Conservation (phyloP, 805 yeast genomes). For the Torulaspora indica region DNA sequence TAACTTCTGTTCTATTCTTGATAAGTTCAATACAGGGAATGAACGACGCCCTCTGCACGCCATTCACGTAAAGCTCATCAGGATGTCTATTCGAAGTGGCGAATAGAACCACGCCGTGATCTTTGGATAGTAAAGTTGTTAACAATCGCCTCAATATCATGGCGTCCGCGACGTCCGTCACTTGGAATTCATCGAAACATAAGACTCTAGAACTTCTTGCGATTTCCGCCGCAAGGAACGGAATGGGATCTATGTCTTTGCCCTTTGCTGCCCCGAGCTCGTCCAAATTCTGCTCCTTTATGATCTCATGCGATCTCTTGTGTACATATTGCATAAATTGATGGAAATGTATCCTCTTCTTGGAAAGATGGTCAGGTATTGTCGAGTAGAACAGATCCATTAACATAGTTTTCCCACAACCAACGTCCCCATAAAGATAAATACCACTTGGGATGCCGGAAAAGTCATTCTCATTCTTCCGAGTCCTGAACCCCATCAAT, state of each 20-base stretch:
- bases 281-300: slow-evolving; percentile 49
- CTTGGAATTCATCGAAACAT: slow-evolving; percentile 97
- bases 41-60: slow-evolving; percentile 87
- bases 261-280: slow-evolving; percentile 33
- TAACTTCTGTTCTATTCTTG: slow-evolving; percentile 68
- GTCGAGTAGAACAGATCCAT: slow-evolving; percentile 93
- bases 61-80: slow-evolving; percentile 86
- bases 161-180: slow-evolving; percentile 97
- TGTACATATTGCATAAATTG: slow-evolving; percentile 95
- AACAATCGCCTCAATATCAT: slow-evolving; percentile 82
- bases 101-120: slow-evolving; percentile 80
- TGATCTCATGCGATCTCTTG: slow-evolving; percentile 75
- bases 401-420: slow-evolving; percentile 97
- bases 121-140: slow-evolving; percentile 58
- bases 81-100: slow-evolving; percentile 96
- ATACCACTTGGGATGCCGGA: slow-evolving; percentile 68
- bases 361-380: slow-evolving; percentile 70
- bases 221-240: slow-evolving; percentile 76
- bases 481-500: slow-evolving; percentile 20
- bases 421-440: slow-evolving; percentile 94
- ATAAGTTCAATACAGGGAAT: slow-evolving; percentile 86
- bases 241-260: slow-evolving; percentile 74
- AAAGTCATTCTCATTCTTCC: slow-evolving; percentile 11
- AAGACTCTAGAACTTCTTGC: slow-evolving; percentile 70
- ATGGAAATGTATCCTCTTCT: slow-evolving; percentile 86